Base-by-base conservation (phyloP, 2,329 filamentous ascomycete species). In the Graphilbum ipis-grandicollis region DNA sequence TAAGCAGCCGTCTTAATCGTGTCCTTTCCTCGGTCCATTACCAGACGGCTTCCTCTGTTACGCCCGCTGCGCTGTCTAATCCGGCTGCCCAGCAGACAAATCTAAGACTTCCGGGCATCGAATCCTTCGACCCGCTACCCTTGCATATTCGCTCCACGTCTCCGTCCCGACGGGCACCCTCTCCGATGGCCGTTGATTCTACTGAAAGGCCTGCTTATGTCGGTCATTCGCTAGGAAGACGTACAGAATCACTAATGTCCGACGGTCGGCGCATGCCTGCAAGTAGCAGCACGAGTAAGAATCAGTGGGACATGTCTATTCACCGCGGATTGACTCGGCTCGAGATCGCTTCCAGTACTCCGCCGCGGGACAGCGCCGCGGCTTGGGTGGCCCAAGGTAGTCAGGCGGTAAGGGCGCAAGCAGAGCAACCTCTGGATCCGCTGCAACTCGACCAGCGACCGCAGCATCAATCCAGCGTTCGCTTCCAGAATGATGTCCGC, bases 71-170 rank as follows among this genome's bases (percentile, higher is more conserved):
- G 51, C 19, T 62, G 23, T 59, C 55, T 29, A 63, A 54, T 39
- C 54, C 50, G 35, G 59, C 53, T 6, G 52, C 53, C 28, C 72
- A 57, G 53, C 74, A 77, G 46, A 69, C 65, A 7, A 57, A 66
- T 5, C 62, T 83, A 13, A 74, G 83, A 29, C 66, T 94, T 13
- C 86, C 86, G 1, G 85, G 86, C 13, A 94, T 94, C 45, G 84
- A 93, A 52, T 92, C 83, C 14, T 93, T 94, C 48, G 84, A 88
- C 49, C 76, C 82, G 39, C 63, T 81, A 19, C 78, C 74, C 19
- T 5, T 13, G 6, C 69, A 71, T 39, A 68, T 70, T 40, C 69
- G 68, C 17, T 68, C 74, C 1, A 53, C 63, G 12, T 71, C 79
- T 1, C 74, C 77, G 8, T 68, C 71, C 1, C 67, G 72, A 34